Evolutionary conservation across 257 asterid species (phyloP), one percentile per base, ranked within the genome.

Genomic region (Lycium barbarum): DNA sequence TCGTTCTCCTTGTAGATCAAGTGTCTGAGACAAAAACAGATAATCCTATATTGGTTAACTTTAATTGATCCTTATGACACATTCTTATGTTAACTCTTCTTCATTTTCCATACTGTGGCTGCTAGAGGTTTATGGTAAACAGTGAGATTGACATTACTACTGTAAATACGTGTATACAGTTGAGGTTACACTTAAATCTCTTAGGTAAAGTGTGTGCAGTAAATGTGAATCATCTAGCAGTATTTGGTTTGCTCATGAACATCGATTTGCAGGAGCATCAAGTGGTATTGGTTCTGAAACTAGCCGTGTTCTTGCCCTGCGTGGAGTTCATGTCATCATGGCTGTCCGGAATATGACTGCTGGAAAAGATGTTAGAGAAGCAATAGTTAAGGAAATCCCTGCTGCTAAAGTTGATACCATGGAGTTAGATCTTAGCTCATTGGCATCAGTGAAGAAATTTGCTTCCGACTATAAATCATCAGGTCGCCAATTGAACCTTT

Each of bases 241-340:
- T 47, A 20, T 20, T 51, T 74, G 10, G 59, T 66, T 78, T 67
- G 74, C 82, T 85, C 54, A 36, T 43, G 68, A 54, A 70, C 53
- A 10, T 35, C 22, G 38, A 82, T 57, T 68, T 86, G 82, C 90
- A 94, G 99, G 99, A 88, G 97, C 98, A 12, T 91, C 98, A 10
- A 93, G 98, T 79, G 98, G 99, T 47, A 94, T 96, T 61, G 99
- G 99, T 26, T 67, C 94, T 26, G 99, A 96, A 87, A 94, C 98
- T 4, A 86, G 98, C 4, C 97, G 98, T 53, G 97, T 93, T 86
- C 98, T 94, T 68, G 98, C 98, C 1, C 71, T 93, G 85, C 97
- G 97, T 2, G 99, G 99, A 1, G 95, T 89, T 26, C 86, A 88
- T 83, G 99, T 94, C 2, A 89, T 93, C 62, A 93, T 96, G 98